Evolutionary conservation across 257 asterid species (phyloP).

Genomic region (Avicennia marina): DNA sequence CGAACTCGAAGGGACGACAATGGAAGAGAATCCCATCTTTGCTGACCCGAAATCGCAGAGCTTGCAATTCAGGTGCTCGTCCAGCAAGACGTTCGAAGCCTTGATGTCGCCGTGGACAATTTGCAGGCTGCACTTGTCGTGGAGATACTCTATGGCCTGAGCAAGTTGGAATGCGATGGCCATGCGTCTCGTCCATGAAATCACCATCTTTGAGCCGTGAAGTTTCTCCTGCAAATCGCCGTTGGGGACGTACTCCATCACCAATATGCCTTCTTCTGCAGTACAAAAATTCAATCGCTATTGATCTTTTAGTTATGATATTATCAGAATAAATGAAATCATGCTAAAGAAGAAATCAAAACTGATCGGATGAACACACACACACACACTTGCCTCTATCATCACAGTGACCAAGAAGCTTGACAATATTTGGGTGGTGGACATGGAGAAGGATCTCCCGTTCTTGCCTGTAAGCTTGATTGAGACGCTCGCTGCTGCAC

Average conservation of each 20-base stretch:
- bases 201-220: slow-evolving; percentile 15
- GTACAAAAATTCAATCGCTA: slow-evolving; percentile 18
- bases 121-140: slow-evolving; percentile 35
- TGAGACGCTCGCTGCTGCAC: slow-evolving; percentile 50
- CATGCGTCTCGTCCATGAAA: slow-evolving; percentile 51
- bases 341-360: neutral
- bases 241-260: slow-evolving; percentile 46
- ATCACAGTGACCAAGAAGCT: slow-evolving; percentile 51
- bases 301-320: neutral
- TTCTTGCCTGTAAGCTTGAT: slow-evolving; percentile 45
- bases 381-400: slow-evolving; percentile 33
- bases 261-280: slow-evolving; percentile 42
- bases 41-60: slow-evolving; percentile 79
- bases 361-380: too few species aligned
- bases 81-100: slow-evolving; percentile 56
- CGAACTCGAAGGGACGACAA: slow-evolving; percentile 15
- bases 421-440: slow-evolving; percentile 47
- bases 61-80: slow-evolving; percentile 44
- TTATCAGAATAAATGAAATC: slow-evolving; percentile 9
- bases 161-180: slow-evolving; percentile 59
- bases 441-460: slow-evolving; percentile 43
- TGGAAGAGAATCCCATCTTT: slow-evolving; percentile 49
- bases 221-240: slow-evolving; percentile 65
- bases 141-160: slow-evolving; percentile 55
- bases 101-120: slow-evolving; percentile 71